Evolutionary conservation across 768 basidiomycete genomes (phyloP), one percentile per base, ranked within the genome.

Genomic region (Lentinula detonsa): DNA sequence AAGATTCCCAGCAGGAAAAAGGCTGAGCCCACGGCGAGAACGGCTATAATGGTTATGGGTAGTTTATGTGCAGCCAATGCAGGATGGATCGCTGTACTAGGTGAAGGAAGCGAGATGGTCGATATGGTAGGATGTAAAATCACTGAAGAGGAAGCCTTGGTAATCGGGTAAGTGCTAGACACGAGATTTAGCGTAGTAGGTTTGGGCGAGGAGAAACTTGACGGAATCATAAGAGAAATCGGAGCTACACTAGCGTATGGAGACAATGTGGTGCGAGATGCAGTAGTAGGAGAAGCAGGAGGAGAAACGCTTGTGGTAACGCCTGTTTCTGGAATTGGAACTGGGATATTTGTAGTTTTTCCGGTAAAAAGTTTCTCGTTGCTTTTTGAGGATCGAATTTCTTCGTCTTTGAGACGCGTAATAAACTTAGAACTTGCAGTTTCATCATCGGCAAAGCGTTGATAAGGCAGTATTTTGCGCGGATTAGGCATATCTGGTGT

Each of bases 21-120:
- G 13, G 75, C 75, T 59, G 78, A 76, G 4, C 85, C 80, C 49
- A 87, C 74, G 51, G 78, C 79, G 31, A 89, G 73, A 8, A 85
- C 70, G 28, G 82, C 75, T 61, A 87, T 80, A 23, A 81, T 69
- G 4, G 80, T 73, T 0, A 78, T 74, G 59, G 83, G 76, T 49
- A 86, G 64, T 62, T 76, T 78, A 46, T 76, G 76, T 39, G 69
- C 39, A 23, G 54, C 35, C 58, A 54, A 35, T 46, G 63, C 50
- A 33, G 61, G 39, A 15, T 62, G 48, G 9, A 50, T 23, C 3
- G 40, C 21, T 40, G 21, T 33, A 21, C 5, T 56, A 13, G 40
- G 39, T 23, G 55, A 56, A 56, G 55, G 40, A 6, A 21, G 40
- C 15, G 39, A 28, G 42, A 23, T 40, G 18, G 54, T 6, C n/a